Base-by-base conservation (phyloP, 148 eudicot species). In the Dianthus caryophyllus region DNA sequence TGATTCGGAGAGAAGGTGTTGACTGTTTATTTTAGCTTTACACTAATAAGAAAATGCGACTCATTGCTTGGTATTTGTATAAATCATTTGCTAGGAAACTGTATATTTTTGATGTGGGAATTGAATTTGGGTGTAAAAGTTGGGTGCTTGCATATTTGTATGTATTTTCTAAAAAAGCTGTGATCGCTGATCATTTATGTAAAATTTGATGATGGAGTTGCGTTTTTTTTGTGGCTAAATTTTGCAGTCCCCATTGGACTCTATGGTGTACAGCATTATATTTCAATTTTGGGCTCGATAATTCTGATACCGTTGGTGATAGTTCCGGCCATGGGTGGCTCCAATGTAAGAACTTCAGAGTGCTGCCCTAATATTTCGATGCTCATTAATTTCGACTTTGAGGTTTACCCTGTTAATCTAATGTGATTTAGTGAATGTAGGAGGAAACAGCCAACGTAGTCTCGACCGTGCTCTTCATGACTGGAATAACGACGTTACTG, bases 261-360 rank as follows among this genome's bases (percentile, higher is more conserved):
- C 4, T 94, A 94, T 71, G 98, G 98, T 39, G 46, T 94, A 36
- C 98, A 94, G 68, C 98, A 94, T 78, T 94, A 75, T 77, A 52
- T 90, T 43, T 94, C 98, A 25, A 94, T 90, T 55, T 72, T 90
- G 86, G 97, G 97, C 63, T 94, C 98, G 13, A 73, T 94, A 78
- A 79, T 94, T 67, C 81, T 94, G 26, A 84, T 94, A 31, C 98
- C 98, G 0, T 92, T 94, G 5, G 97, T 94, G 60, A 86, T 94
- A 43, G 97, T 90, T 62, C 97, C 98, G 43, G 91, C 95, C 56
- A 94, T 94, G 98, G 98, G 97, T 65, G 97, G 97, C 65, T 75
- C 79, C 70, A 65, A 88, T 79, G 98, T 94, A 81, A 90, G 71
- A 60, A 64, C 65, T 51, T 71, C 61, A 51, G 8, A 59, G 5